A percentile compares a stretch with the other conserved stretches of the same genome.
phyloP scores from a whole-genome alignment of 371 early-diverging fungal species.

The Rhizopus delemar region DNA sequence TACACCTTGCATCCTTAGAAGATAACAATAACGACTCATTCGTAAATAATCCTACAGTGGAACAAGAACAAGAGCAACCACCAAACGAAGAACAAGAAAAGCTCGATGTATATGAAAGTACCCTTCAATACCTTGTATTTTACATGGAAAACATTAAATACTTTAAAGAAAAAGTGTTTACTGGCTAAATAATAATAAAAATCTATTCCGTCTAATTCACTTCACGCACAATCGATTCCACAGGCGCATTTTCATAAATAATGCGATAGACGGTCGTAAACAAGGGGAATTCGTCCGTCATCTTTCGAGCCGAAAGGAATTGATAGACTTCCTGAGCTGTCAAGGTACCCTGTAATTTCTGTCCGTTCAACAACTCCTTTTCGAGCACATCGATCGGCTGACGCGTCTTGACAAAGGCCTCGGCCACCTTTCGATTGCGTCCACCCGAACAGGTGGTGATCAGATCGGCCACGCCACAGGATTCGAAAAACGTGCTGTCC shows the following conservation, averaged over 20 bases:
- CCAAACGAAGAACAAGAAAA: neutral
- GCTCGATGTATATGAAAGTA: neutral
- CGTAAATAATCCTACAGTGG: neutral
- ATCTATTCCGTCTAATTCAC: neutral
- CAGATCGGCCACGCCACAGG: constrained; percentile 93
- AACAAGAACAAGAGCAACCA: neutral
- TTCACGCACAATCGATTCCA: constrained; percentile 38
- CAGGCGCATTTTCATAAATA: constrained; percentile 70
- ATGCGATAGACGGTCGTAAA: constrained; percentile 89
- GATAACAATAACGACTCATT: neutral
- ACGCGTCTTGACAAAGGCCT: constrained; percentile 86
- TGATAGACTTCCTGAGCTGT: constrained; percentile 89
- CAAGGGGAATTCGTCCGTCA: constrained; percentile 81
- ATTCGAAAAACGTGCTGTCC: constrained; percentile 94
- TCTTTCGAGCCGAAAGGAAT: constrained; percentile 68
- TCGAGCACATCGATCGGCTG: constrained; percentile 92
- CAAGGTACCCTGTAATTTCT: constrained; percentile 96
- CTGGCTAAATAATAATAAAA: neutral
- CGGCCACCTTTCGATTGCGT: constrained; percentile 93
- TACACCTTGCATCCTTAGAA: neutral
- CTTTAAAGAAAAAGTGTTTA: neutral
- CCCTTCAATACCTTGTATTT: neutral
- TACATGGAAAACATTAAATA: neutral
- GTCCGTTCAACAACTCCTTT: constrained; percentile 89
- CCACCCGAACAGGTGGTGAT: constrained; percentile 97